Evolutionary conservation across 106 monocot genomes (phyloP), one percentile per base, ranked within the genome.

Genomic region (Apostasia ramifera): DNA sequence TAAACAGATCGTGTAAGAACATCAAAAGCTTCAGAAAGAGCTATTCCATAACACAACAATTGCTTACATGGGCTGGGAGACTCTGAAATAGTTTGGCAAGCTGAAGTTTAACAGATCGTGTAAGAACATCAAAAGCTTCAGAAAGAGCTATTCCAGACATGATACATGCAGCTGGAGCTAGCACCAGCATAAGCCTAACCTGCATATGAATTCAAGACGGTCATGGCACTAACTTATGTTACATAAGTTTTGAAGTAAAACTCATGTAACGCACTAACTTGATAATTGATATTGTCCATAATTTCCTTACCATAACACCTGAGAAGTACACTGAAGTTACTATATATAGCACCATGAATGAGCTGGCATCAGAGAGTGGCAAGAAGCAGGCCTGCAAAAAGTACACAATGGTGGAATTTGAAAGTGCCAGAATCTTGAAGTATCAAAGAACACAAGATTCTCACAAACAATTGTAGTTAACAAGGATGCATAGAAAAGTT

Each of bases 141-240:
- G 97, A 97, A 60, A 97, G 84, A 59, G 97, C 97, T 79, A 97
- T 97, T 66, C 97, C 97, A 70, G 97, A 97, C 77, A 90, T 77
- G 58, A 97, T 86, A 73, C 97, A 97, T 52, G 97, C 97, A 73
- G 97, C 97, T 48, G 97, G 97, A 69, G 97, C 97, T 60, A 97
- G 78, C 9, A 97, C 97, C 80, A 97, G 97, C 97, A 97, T 97
- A 76, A 97, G 97, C 1, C 97, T 89, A 63, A 97, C 97, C 97
- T 97, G 69, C 26, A 75, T 67, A 44, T 60, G 45, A 73, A 53
- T 58, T 70, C 26, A 76, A 50, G 60, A 40, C 3, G 48, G 72
- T 13, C 11, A 62, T 62, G 46, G 11, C 26, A 46, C 26, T 26
- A 26, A 26, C 26, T 8, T 48, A 26, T 26, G 57, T 64, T 26